These are phyloP conservation scores for Balamuthia mandrillaris DNA, from an alignment of 208 protist species.

Conservation along the genomic window DNA sequence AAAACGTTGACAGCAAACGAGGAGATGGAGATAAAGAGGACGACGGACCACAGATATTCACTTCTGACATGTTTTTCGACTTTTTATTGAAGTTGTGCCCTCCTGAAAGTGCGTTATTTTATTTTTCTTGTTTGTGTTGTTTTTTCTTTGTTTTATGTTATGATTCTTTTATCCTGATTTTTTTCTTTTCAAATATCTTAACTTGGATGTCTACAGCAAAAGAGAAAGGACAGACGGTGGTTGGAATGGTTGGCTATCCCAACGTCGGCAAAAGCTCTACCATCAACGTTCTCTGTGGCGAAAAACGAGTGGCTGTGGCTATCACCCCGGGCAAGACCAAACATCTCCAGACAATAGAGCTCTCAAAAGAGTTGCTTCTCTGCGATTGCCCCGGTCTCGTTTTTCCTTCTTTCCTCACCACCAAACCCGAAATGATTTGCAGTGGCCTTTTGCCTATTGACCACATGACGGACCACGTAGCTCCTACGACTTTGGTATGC, in stretches of 20 bases:
- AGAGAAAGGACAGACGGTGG: conserved; percentile 5
- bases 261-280: conserved; percentile 98
- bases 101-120: not conserved
- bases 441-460: conserved; percentile 93
- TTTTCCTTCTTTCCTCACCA: conserved; percentile 77
- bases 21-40: conserved; percentile 32
- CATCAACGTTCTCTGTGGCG: conserved; percentile 91
- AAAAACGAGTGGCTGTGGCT: conserved; percentile 91
- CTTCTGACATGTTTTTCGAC: not conserved
- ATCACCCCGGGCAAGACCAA: conserved; percentile 97
- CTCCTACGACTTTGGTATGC: conserved; percentile 62
- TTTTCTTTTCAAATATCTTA: too few relatives aligned
- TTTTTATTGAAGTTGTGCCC: not conserved
- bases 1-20: not conserved
- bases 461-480: conserved; percentile 71
- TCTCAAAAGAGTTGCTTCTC: conserved; percentile 87
- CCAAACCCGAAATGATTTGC: conserved; percentile 90
- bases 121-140: too few relatives aligned
- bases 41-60: not conserved
- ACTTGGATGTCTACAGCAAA: too few relatives aligned
- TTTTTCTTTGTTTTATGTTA: too few relatives aligned
- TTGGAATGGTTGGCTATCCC: conserved; percentile 95
- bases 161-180: too few relatives aligned
- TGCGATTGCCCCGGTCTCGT: conserved; percentile 97
- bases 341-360: conserved; percentile 89